phyloP scores from a whole-genome alignment of 257 asterid species.

The Orobanche coerulescens region DNA sequence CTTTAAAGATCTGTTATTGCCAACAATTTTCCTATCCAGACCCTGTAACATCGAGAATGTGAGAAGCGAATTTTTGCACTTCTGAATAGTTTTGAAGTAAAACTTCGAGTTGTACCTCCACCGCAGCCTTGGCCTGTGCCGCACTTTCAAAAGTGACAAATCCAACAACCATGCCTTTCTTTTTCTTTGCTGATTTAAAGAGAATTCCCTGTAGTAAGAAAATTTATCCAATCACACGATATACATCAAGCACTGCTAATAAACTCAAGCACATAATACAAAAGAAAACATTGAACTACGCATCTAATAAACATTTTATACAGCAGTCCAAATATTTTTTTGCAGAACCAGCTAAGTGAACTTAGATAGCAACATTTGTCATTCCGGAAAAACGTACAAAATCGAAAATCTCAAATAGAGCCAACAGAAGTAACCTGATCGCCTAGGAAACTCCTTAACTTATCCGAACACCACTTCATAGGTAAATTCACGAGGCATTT shows the following conservation, averaged over 20 bases:
- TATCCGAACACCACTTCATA: slow-evolving; percentile 77
- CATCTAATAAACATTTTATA: neutral
- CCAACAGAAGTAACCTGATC: slow-evolving; percentile 37
- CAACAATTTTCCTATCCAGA: slow-evolving; percentile 60
- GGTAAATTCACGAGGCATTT: slow-evolving; percentile 83
- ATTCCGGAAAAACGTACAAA: neutral
- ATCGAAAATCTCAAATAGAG: neutral
- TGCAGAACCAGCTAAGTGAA: neutral
- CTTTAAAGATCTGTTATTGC: slow-evolving; percentile 70
- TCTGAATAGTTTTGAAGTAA: neutral
- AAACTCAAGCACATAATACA: neutral
- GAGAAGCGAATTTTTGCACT: slow-evolving; percentile 12
- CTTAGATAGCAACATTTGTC: neutral
- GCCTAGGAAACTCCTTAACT: slow-evolving; percentile 54
- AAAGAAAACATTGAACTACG: neutral
- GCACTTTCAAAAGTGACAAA: slow-evolving; percentile 67
- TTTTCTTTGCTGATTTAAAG: slow-evolving; percentile 83
- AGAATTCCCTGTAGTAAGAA: slow-evolving; percentile 42
- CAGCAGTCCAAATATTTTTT: neutral
- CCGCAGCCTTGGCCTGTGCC: slow-evolving; percentile 46
- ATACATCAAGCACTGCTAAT: slow-evolving; percentile 15
- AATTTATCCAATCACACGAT: slow-evolving; percentile 5
- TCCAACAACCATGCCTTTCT: slow-evolving; percentile 91
- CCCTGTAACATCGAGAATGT: slow-evolving; percentile 45
- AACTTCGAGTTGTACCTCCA: slow-evolving; percentile 38